Base-by-base conservation (phyloP, 1,139 yeast genomes). In the Chernovozyma sophiae-reginae region DNA sequence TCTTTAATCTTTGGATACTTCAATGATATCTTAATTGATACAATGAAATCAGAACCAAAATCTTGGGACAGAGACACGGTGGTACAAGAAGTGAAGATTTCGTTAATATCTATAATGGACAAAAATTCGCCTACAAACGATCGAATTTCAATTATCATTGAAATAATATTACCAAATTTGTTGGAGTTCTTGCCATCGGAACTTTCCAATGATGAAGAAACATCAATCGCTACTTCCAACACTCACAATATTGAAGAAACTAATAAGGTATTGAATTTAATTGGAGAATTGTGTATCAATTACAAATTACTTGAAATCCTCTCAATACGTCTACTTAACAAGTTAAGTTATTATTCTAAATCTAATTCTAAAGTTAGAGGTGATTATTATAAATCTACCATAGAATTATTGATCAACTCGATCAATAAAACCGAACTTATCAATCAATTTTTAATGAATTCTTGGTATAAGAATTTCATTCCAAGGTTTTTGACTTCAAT, bases 1-100 rank as follows among this genome's bases (percentile, higher is more conserved):
- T 73, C 77, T 17, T 59, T 85, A 38, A 63, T 86, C 7, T 74
- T 84, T 24, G 86, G 79, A 42, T 79, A 83, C 48, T 65, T 89
- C 30, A 78, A 79, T 25, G 87, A 81, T 31, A 72, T 80, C 17
- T 62, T 85, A 8, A 40, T 49, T 4, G 44, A 44, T 6, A 41
- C 49, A 7, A 53, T 82, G n/a, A 59, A 64, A 6, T 65, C 60
- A 24, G 65, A 62, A 31, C 68, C 64, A 19, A 62, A 65, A 35
- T 65, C 41, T 11, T 60, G 65, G 62, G 55, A 53, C 30, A 46
- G 47, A 1, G 72, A 68, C 41, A 36, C 57, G 16, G 59, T 69
- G 2, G 45, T 65, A 12, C 49, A 45, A 3, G 68, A 64, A 38
- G 57, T 68, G 20, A 55, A 84, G 25, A 66, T 62, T 13, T 79